Evolutionary conservation across 257 asterid species (phyloP), one percentile per base, ranked within the genome.

Genomic region (Jaltomata sinuosa): DNA sequence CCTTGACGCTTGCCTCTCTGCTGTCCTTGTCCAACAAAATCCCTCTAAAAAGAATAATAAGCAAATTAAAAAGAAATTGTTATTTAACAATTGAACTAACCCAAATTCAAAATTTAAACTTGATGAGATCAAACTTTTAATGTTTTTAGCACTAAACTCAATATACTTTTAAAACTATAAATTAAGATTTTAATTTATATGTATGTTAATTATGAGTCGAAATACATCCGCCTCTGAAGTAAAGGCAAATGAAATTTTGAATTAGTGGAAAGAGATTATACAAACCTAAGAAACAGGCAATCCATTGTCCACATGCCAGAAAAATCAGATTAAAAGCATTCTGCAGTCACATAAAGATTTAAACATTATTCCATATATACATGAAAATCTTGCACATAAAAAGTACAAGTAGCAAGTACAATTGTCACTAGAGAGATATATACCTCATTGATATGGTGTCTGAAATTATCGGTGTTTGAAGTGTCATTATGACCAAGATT

Each of bases 1-100:
- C 74, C 93, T 89, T 0, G 97, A 92, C 42, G 98, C 97, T 87
- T 94, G 98, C 74, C 98, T 91, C 90, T 94, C 98, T 11, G 95
- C 97, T 12, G 99, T 94, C 89, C 98, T 91, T 72, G 98, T 92
- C 98, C 98, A 96, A 79, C 98, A 96, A 88, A 91, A 96, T 1
- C 98, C 98, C 96, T 96, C 99, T 96, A 3, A 7, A n/a, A 38
- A 27, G 22, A 57, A 42, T 38, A 69, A 27, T 42, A 31, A 69
- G 14, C 11, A 16, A 10, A 18, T 59, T 32, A 72, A 18, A 83
- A 83, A 25, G 6, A 25, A 71, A 34, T 5, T 0, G 7, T 42
- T 36, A 57, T 49, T 8, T 16, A 49, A 77, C 34, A n/a, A 77
- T 3, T 22, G 8, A 40, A 42, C 53, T 8, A 11, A 21, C 50